These are phyloP conservation scores for Rhodomyrtus tomentosa DNA, from an alignment of 345 rosid genomes.

Conservation along the genomic window DNA sequence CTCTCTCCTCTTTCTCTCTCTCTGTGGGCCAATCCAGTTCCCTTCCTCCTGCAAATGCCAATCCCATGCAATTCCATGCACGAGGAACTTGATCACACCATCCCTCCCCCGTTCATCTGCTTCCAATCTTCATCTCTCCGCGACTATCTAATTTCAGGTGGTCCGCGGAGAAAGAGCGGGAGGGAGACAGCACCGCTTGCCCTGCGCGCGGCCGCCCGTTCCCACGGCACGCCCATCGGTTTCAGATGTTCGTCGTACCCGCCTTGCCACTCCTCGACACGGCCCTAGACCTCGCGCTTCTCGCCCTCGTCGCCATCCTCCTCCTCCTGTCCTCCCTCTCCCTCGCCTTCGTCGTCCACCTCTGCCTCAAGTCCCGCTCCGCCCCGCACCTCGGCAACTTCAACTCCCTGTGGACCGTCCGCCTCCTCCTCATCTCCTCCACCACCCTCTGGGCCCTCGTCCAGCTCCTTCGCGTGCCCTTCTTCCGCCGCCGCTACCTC, in stretches of 20 bases:
- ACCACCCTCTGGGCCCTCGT: slow-evolving; percentile 31
- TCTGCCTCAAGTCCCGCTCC: slow-evolving; percentile 27
- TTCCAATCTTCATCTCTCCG: background rate
- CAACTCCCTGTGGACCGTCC: slow-evolving; percentile 55
- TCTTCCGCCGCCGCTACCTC: slow-evolving; percentile 14
- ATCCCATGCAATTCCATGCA: background rate
- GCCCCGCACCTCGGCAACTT: slow-evolving; percentile 29
- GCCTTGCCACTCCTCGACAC: slow-evolving; percentile 13
- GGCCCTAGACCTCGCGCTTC: slow-evolving; percentile 24
- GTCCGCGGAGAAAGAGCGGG: background rate
- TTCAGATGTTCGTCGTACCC: slow-evolving; percentile 14
- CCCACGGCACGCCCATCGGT: background rate
- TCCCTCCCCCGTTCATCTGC: background rate
- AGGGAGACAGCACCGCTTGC: background rate
- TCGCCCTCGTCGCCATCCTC: slow-evolving; percentile 16
- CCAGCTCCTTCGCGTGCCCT: slow-evolving; percentile 34
- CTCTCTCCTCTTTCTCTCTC: background rate
- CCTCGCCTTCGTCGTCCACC: slow-evolving; percentile 29
- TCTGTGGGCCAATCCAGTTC: background rate
- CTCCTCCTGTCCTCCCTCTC: slow-evolving; percentile 36
- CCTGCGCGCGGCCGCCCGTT: background rate
- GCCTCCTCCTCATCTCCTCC: slow-evolving; percentile 38
- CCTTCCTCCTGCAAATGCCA: background rate
- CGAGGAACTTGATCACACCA: background rate
- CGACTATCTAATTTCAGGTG: background rate